Evolutionary conservation across 306 rosid genomes (phyloP).

Genomic region (Oemleria cerasiformis): DNA sequence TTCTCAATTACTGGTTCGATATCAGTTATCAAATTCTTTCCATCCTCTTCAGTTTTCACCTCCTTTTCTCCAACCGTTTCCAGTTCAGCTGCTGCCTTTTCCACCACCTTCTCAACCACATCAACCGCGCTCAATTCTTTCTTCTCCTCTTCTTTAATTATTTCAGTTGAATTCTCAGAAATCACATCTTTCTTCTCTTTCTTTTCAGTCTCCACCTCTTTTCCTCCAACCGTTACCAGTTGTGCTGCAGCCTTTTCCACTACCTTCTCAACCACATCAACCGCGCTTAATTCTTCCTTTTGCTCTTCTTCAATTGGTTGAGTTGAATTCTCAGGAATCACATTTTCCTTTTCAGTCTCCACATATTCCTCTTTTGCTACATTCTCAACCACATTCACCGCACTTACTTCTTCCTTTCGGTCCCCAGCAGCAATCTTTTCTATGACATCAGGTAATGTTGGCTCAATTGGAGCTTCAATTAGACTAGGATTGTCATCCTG

Average conservation of each 20-base stretch:
- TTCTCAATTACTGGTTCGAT: constrained; percentile 22
- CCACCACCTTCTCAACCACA: constrained; percentile 10
- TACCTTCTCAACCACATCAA: constrained; percentile 20
- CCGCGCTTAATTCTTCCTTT: constrained; percentile 34
- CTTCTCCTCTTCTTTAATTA: background rate
- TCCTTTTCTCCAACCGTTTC: constrained; percentile 1
- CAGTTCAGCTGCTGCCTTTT: background rate
- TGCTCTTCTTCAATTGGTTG: constrained; percentile 9
- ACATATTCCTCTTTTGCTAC: constrained; percentile 19
- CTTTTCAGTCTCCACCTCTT: background rate
- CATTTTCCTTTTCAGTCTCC: constrained; percentile 1
- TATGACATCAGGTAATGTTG: constrained; percentile 19
- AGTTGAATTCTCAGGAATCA: constrained; percentile 13
- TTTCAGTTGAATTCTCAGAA: constrained; percentile 7
- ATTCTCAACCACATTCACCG: constrained; percentile 24
- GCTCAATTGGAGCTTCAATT: constrained; percentile 14
- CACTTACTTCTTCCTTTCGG: constrained; percentile 32
- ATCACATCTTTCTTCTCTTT: background rate
- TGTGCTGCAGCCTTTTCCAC: background rate
- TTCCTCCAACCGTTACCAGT: background rate
- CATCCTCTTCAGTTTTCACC: constrained; percentile 7
- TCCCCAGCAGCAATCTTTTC: constrained; percentile 32
- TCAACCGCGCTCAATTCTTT: background rate
- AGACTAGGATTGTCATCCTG: constrained; percentile 25
- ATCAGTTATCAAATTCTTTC: constrained; percentile 4